phyloP scores from a whole-genome alignment of 2,329 filamentous ascomycete species.

The Endothia cerciana region DNA sequence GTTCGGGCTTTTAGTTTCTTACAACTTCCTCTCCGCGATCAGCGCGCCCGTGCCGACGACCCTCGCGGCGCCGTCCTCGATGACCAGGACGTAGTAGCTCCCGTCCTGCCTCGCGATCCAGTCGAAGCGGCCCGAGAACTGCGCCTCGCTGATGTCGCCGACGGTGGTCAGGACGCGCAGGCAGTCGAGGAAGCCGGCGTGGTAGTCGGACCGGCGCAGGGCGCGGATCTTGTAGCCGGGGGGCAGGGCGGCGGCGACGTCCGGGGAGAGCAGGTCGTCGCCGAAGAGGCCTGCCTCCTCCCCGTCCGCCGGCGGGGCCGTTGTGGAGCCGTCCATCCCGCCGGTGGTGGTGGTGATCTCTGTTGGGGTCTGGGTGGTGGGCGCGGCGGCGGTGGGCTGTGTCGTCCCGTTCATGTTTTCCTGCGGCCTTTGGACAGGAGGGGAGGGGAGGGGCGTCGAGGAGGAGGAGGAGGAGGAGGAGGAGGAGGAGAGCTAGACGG shows the following conservation, averaged over 20 bases:
- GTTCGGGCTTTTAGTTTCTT: conserved; percentile 29
- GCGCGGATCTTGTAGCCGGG: conserved; percentile 82
- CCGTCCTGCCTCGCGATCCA: conserved; percentile 76
- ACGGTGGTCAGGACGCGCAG: conserved; percentile 90
- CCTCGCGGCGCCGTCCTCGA: conserved; percentile 69
- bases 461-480: neutral
- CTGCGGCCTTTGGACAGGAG: neutral
- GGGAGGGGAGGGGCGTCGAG: neutral
- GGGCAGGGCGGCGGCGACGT: conserved; percentile 73
- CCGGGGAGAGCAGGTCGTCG: conserved; percentile 73
- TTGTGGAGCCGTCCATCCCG: too few species aligned
- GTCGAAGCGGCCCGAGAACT: conserved; percentile 80
- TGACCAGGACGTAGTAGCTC: conserved; percentile 84
- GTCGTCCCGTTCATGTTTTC: conserved; percentile 18
- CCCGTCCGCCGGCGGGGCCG: too few species aligned
- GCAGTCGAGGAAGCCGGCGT: conserved; percentile 85
- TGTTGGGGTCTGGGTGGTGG: too few species aligned
- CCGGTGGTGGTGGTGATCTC: conserved; percentile 27
- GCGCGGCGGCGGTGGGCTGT: conserved; percentile 20
- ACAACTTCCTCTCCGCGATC: conserved; percentile 94
- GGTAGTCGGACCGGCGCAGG: conserved; percentile 77
- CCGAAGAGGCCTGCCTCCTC: conserved; percentile 75
- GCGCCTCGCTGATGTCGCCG: conserved; percentile 76
- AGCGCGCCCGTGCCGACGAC: conserved; percentile 91
- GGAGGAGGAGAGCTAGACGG: too few species aligned